A percentile compares a stretch with the other conserved stretches of the same genome.
Conservation (phyloP, 2,329 filamentous ascomycete genomes). For the Colletotrichum noveboracense region DNA sequence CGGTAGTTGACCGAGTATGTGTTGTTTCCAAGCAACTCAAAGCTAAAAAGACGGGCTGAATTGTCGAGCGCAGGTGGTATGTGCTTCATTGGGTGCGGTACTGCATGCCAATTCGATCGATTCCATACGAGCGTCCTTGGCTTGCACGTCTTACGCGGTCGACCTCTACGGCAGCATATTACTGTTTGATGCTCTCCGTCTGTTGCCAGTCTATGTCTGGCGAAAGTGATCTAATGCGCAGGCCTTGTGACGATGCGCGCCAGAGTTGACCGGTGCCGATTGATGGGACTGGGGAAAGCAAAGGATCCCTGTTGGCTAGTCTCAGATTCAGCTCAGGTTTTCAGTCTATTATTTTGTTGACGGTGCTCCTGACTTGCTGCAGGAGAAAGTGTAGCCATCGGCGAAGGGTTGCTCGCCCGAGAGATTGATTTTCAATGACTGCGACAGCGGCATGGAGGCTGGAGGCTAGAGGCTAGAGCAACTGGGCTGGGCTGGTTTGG, state of each 20-base stretch:
- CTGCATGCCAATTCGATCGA: neutral
- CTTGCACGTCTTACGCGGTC: constrained; percentile 1
- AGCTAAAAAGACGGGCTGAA: neutral
- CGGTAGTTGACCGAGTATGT: constrained; percentile 10
- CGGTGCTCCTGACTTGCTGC: constrained; percentile 6
- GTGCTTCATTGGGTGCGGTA: neutral
- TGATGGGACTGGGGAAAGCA: neutral
- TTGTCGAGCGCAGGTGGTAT: neutral
- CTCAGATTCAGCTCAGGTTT: constrained; percentile 20
- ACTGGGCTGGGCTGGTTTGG: neutral
- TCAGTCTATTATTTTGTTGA: neutral
- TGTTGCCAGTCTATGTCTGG: neutral
- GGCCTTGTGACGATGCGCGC: neutral
- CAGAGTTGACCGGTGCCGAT: neutral
- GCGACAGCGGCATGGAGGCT: neutral
- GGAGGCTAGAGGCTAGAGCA: neutral
- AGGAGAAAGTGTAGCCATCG: neutral
- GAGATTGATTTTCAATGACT: neutral
- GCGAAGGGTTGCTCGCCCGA: neutral
- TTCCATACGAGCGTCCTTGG: neutral
- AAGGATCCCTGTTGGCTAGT: constrained; percentile 9
- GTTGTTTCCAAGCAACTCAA: neutral
- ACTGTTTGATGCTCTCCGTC: neutral
- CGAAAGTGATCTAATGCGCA: neutral
- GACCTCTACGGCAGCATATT: neutral